Conservation (phyloP, 75 land plant genomes). For the Sequoiadendron giganteum region DNA sequence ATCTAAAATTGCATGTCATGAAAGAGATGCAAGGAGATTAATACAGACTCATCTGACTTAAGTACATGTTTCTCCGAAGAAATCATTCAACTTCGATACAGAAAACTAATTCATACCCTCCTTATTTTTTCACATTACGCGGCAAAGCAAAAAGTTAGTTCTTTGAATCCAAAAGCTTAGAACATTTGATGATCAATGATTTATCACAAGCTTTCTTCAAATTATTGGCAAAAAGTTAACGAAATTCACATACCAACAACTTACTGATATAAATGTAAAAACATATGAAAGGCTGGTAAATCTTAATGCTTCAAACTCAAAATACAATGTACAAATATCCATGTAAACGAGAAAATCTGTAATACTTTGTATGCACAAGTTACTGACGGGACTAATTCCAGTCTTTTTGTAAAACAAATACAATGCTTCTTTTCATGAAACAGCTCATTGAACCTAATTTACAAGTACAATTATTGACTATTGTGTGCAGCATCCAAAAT, state of each 20-base stretch:
- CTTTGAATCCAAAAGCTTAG: background rate
- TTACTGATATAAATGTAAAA: background rate
- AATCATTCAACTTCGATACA: too few species aligned
- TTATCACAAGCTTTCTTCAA: background rate
- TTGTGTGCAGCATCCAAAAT: background rate
- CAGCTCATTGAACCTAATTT: background rate
- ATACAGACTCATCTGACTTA: too few species aligned
- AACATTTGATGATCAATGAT: background rate
- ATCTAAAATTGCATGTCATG: too few species aligned
- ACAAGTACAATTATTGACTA: slow-evolving; percentile 3
- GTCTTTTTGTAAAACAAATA: background rate
- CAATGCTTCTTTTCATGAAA: slow-evolving; percentile 7
- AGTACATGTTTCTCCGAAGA: too few species aligned
- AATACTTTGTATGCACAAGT: background rate
- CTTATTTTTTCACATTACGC: too few species aligned
- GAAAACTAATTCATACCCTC: background rate
- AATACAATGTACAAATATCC: background rate
- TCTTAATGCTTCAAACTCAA: background rate
- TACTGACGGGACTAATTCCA: background rate
- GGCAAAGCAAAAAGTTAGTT: background rate
- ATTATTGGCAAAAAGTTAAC: background rate
- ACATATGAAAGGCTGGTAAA: background rate
- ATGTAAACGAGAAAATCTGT: background rate
- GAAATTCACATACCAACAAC: background rate
- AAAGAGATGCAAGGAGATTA: too few species aligned